Evolutionary conservation across 2,329 filamentous ascomycete species (phyloP).

Genomic region (Orbilia brochopaga): DNA sequence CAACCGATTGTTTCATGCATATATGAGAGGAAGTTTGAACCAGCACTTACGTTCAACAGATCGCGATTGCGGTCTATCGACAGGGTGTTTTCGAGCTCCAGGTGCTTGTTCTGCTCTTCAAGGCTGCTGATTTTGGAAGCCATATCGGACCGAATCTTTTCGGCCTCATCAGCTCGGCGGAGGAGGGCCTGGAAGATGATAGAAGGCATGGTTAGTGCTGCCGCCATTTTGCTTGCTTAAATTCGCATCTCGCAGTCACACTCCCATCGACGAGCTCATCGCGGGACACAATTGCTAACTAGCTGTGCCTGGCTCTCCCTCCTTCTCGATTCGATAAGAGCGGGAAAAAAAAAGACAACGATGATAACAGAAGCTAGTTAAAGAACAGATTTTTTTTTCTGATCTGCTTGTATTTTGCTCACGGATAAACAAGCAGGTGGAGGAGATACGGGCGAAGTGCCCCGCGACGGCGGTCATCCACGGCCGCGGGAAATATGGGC

Average conservation of each 20-base stretch:
- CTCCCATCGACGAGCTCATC: slow-evolving; percentile 38
- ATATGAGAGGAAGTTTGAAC: too few relatives aligned
- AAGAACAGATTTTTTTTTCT: slow-evolving; percentile 24
- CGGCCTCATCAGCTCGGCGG: slow-evolving; percentile 88
- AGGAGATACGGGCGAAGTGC: slow-evolving; percentile 35
- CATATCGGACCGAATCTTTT: slow-evolving; percentile 79
- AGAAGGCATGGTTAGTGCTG: slow-evolving; percentile 41
- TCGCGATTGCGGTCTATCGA: slow-evolving; percentile 82
- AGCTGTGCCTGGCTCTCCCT: slow-evolving; percentile 16
- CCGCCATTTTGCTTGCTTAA: slow-evolving; percentile 25
- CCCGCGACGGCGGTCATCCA: slow-evolving; percentile 47
- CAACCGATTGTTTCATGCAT: too few relatives aligned
- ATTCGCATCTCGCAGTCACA: slow-evolving; percentile 37
- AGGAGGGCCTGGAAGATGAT: slow-evolving; percentile 73
- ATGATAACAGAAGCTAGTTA: slow-evolving; percentile 1
- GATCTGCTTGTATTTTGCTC: neutral
- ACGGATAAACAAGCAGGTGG: slow-evolving; percentile 26
- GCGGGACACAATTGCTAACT: slow-evolving; percentile 11
- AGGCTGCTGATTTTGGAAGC: slow-evolving; percentile 74
- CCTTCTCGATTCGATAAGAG: slow-evolving; percentile 47
- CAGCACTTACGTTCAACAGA: slow-evolving; percentile 69
- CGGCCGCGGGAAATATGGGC: slow-evolving; percentile 31
- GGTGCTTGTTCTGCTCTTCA: slow-evolving; percentile 72
- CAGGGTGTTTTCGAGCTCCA: slow-evolving; percentile 77
- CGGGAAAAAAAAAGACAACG: slow-evolving; percentile 1